phyloP scores from a whole-genome alignment of 2,329 filamentous ascomycete species.

The Neofusicoccum kwambonambiense region DNA sequence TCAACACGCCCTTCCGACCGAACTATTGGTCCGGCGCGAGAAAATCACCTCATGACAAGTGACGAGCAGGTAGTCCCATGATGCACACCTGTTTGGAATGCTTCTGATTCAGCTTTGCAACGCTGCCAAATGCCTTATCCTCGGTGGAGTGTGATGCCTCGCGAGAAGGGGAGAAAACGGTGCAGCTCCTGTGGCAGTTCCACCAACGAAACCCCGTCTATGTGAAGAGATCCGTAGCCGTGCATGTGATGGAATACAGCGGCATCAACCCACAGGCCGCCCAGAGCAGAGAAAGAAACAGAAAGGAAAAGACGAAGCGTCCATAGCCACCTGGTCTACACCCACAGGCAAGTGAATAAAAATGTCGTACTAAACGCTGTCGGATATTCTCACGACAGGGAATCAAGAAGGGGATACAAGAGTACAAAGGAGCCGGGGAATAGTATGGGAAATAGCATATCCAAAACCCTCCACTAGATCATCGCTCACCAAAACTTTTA shows the following conservation, averaged over 20 bases:
- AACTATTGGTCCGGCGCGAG: too few species aligned
- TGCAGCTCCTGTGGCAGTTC: background rate
- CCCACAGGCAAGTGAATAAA: background rate
- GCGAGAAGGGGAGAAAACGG: background rate
- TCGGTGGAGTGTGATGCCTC: too few species aligned
- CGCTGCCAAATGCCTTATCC: background rate
- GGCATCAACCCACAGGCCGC: background rate
- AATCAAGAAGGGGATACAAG: background rate
- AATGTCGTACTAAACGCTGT: background rate
- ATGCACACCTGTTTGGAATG: background rate
- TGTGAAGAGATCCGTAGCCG: background rate
- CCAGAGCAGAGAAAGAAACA: background rate
- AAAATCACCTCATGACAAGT: too few species aligned
- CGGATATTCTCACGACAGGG: background rate
- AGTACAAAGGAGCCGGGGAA: background rate
- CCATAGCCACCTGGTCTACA: background rate
- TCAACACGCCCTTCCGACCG: too few species aligned
- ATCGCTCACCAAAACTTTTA: constrained; percentile 4
- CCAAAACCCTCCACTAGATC: background rate
- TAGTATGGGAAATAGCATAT: background rate
- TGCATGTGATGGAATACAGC: constrained; percentile 3
- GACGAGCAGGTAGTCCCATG: too few species aligned
- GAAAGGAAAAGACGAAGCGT: background rate
- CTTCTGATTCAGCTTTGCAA: background rate
- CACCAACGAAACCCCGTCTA: background rate